Evolutionary conservation across 2,329 filamentous ascomycete genomes (phyloP).

Genomic region (Sporothrix protearum): DNA sequence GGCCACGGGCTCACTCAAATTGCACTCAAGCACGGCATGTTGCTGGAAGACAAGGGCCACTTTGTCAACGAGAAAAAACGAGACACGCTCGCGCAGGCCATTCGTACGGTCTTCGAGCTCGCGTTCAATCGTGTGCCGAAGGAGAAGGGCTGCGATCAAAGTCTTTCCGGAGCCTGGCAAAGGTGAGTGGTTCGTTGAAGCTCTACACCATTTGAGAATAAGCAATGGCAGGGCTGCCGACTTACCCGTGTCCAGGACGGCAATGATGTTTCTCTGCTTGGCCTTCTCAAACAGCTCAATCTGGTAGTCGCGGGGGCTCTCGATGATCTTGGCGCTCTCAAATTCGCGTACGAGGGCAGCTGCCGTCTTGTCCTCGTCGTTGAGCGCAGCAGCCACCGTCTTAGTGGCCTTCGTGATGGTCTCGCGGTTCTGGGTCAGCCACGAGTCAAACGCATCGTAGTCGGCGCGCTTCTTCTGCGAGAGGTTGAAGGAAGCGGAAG

Average conservation of each 20-base stretch:
- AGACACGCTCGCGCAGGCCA: constrained; percentile 60
- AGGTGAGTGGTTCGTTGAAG: background rate
- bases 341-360: constrained; percentile 37
- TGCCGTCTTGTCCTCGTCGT: constrained; percentile 35
- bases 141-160: constrained; percentile 83
- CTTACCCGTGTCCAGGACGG: constrained; percentile 82
- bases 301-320: constrained; percentile 84
- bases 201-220: background rate
- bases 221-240: background rate
- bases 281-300: constrained; percentile 85
- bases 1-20: constrained; percentile 71
- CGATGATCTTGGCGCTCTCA: constrained; percentile 56
- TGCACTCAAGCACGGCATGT: constrained; percentile 72
- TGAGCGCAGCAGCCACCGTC: constrained; percentile 31
- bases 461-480: constrained; percentile 50
- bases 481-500: constrained; percentile 26
- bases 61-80: constrained; percentile 89
- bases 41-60: constrained; percentile 91
- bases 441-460: constrained; percentile 48
- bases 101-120: constrained; percentile 68
- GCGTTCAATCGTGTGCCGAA: constrained; percentile 70
- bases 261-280: constrained; percentile 80
- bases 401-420: constrained; percentile 33
- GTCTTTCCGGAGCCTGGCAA: constrained; percentile 86
- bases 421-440: constrained; percentile 38